Evolutionary conservation across 345 rosid genomes (phyloP), one percentile per base, ranked within the genome.

Genomic region (Brassica nigra): DNA sequence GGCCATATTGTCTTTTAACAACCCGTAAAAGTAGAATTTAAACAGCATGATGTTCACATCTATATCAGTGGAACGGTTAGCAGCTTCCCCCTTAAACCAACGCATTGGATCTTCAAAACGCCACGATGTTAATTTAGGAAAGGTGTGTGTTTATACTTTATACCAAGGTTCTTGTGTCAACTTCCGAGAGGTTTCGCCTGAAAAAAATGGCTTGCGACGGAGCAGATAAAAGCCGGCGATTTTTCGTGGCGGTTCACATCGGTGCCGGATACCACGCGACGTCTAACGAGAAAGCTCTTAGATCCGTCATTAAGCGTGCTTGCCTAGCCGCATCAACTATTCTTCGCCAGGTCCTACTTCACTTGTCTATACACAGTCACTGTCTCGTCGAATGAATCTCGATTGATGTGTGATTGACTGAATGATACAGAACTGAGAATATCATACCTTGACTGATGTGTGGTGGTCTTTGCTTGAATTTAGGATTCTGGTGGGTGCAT

Each of bases 201-300:
- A 23, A 57, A 29, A 15, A 37, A 10, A 80, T 80, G 79, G 76
- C 78, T 30, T 14, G 61, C 63, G 86, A 77, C 52, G 81, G 74
- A 36, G 82, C 80, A 39, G 87, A 80, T n/a, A 76, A 76, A 72
- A 83, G 73, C 29, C 86, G 88, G 20, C 89, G 92, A 23, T 95
- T 90, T 87, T 93, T 95, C 84, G 93, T 95, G 69, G 97, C 98
- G 0, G 90, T 95, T 58, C 99, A 93, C 78, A 98, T 93, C 27
- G 99, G 99, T 10, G 99, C 99, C 0, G 99, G 98, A 8, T 90
- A 86, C 74, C 99, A 91, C 84, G 80, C 96, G 33, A 81, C 80
- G 62, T 80, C 90, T 5, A 89, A 86, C 57, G 98, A 95, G 85
- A 95, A 89, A 83, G 83, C 90, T 75, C 87, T 93, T 2, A 85